These are phyloP conservation scores for Micractinium sp. DNA, from an alignment of 139 green algal genomes.

Conservation along the genomic window DNA sequence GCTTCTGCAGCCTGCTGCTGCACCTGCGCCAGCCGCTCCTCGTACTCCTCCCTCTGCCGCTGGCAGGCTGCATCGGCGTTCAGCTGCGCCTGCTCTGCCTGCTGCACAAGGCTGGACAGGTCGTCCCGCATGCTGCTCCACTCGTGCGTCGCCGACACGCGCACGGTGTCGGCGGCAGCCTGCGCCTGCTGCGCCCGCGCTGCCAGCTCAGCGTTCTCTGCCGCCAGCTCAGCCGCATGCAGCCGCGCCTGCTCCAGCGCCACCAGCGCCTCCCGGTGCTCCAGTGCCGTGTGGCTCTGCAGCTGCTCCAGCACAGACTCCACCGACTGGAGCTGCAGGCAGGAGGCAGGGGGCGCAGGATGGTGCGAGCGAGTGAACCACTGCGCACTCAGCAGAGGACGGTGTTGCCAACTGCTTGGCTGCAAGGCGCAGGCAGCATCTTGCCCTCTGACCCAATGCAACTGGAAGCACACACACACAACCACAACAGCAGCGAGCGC, in stretches of 20 bases:
- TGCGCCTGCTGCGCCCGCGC: neutral
- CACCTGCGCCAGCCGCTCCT: neutral
- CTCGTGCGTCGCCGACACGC: neutral
- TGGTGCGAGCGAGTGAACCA: neutral
- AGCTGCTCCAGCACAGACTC: slow-evolving; percentile 19
- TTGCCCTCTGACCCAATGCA: neutral
- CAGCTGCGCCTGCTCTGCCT: slow-evolving; percentile 34
- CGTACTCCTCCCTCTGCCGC: slow-evolving; percentile 19
- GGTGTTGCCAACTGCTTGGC: neutral
- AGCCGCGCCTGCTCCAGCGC: slow-evolving; percentile 27
- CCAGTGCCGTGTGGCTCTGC: slow-evolving; percentile 30
- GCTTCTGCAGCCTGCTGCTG: neutral
- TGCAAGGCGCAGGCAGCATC: too few relatives aligned
- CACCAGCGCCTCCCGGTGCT: slow-evolving; percentile 33
- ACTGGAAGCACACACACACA: neutral
- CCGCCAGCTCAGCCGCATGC: neutral
- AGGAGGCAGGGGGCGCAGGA: neutral
- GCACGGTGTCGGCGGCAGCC: neutral
- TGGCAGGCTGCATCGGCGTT: neutral
- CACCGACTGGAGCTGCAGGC: slow-evolving; percentile 25
- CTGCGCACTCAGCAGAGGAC: neutral
- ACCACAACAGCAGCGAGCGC: neutral
- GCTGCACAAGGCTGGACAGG: slow-evolving; percentile 14
- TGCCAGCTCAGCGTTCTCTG: slow-evolving; percentile 19
- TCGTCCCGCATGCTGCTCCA: slow-evolving; percentile 30